Conservation (phyloP, 306 rosid species). For the Lathyrus oleraceus region DNA sequence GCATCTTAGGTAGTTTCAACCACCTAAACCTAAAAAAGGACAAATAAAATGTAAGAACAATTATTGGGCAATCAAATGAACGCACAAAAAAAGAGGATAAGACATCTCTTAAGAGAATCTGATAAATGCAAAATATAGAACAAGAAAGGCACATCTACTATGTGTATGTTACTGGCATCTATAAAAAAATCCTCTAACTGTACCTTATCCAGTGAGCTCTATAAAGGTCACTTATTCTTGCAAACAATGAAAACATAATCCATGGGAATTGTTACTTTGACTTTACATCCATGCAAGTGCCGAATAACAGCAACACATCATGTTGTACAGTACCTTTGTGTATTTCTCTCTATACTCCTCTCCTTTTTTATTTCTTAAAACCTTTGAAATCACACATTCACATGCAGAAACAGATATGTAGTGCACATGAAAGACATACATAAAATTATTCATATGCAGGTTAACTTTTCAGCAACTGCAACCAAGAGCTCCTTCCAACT, state of each 20-base stretch:
- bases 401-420: neutral
- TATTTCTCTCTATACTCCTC: neutral
- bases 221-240: neutral
- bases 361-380: neutral
- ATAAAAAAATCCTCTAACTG: neutral
- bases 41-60: too few species aligned
- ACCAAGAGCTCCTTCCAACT: neutral
- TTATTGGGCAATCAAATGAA: neutral
- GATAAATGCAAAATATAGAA: neutral
- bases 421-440: neutral
- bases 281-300: neutral
- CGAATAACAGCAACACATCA: neutral
- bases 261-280: neutral
- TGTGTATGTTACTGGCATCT: neutral
- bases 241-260: neutral
- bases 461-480: neutral
- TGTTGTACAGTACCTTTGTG: neutral
- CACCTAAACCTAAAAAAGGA: neutral
- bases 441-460: neutral
- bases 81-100: neutral
- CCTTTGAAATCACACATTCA: neutral
- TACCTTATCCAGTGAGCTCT: slow-evolving; percentile 8
- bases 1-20: too few species aligned
- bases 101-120: neutral
- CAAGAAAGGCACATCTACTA: neutral